phyloP scores from a whole-genome alignment of 2,329 filamentous ascomycete genomes.

The Dothistroma septosporum region DNA sequence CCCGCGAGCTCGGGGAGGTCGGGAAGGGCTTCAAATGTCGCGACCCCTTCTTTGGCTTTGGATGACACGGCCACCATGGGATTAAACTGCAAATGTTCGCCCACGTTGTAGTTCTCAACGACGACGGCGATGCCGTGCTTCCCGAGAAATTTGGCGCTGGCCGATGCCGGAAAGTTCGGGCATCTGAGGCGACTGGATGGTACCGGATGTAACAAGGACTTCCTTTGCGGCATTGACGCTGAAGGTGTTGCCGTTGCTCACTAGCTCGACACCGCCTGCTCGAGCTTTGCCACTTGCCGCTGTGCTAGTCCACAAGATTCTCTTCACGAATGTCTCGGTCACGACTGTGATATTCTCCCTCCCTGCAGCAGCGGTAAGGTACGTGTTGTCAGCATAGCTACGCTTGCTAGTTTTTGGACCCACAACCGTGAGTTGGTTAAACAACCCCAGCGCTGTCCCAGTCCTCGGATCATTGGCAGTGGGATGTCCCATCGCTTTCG shows the following conservation, averaged over 20 bases:
- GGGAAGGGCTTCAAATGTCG: not conserved
- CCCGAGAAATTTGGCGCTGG: constrained; percentile 39
- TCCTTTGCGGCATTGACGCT: constrained; percentile 38
- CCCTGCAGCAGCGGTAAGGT: constrained; percentile 26
- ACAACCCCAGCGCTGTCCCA: not conserved
- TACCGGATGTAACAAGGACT: constrained; percentile 41
- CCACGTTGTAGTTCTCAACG: constrained; percentile 42
- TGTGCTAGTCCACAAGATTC: constrained; percentile 20
- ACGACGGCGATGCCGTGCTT: constrained; percentile 37
- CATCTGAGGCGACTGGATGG: constrained; percentile 50
- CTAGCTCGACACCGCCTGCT: constrained; percentile 40
- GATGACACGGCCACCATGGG: constrained; percentile 12
- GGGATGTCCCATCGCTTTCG: constrained; percentile 1
- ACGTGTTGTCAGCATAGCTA: constrained; percentile 31
- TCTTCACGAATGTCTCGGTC: constrained; percentile 26
- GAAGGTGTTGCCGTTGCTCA: constrained; percentile 34
- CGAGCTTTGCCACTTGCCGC: constrained; percentile 19
- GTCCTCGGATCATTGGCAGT: not conserved
- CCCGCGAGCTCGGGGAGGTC: not conserved
- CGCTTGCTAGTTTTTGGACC: constrained; percentile 20
- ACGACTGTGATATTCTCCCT: constrained; percentile 30
- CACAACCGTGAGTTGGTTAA: not conserved
- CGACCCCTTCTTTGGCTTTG: not conserved
- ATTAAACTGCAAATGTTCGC: constrained; percentile 50
- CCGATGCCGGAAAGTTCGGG: constrained; percentile 54